Base-by-base conservation (phyloP, 148 eudicot species). In the Rheum nobile region DNA sequence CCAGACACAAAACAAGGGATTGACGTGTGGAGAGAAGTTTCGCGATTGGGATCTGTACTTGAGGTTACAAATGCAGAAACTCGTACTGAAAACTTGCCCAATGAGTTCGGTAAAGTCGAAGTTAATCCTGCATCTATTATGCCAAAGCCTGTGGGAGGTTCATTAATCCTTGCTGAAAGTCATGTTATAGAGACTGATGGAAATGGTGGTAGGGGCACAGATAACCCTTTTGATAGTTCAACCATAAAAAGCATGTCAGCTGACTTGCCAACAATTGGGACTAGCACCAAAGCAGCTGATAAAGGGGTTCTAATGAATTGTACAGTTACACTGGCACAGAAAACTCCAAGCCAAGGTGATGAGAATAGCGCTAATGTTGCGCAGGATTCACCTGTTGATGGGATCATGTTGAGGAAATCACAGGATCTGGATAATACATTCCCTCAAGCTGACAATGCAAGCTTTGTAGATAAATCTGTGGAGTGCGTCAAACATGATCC, bases 401-500 rank as follows among this genome's bases (percentile, higher is more conserved):
- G 76, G 70, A 59, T 28, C 46, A 76, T 43, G 24, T 21, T 50
- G 8, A n/a, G 32, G 12, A 57, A 57, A 24, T 57, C 67, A 24
- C 14, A 26, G 32, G 67, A 57, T 57, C 32, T 28, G 17, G 55
- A 50, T 17, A 50, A 19, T 19, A 19, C 55, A 4, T 50, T 17
- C 8, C 22, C 82, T 9, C 84, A 80, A 70, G 4, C 55, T 50
- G 31, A 55, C 32, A 84, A 77, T 72, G 39, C 31, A 21, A 80
- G n/a, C n/a, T n/a, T n/a, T n/a, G n/a, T n/a, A n/a, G 72, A 73
- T 6, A 55, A 61, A 65, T 76, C 37, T 47, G 79, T 80, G 77
- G 83, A 73, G 72, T 75, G 59, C 21, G 71, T 19, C 74, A 83
- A 82, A 77, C 76, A 73, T 77, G 82, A 71, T 73, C 77, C 71